Conservation (phyloP, 2,329 filamentous ascomycete species). For the Leptographium radiaticola region DNA sequence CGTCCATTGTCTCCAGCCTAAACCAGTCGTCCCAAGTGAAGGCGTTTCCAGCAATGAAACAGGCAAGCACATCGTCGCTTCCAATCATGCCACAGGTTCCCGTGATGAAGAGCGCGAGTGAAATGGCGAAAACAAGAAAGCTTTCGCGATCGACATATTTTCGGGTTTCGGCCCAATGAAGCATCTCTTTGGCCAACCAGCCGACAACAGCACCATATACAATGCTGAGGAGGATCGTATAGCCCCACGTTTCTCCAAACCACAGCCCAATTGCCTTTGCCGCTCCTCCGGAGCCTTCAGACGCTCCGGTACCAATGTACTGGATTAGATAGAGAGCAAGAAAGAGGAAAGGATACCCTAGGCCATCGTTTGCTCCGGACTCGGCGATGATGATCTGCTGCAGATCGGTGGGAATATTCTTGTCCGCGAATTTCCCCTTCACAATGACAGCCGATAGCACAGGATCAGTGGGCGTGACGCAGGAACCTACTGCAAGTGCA, state of each 20-base stretch:
- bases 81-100: slow-evolving; percentile 81
- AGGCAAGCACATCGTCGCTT: slow-evolving; percentile 80
- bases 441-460: slow-evolving; percentile 81
- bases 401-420: slow-evolving; percentile 70
- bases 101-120: slow-evolving; percentile 72
- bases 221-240: slow-evolving; percentile 67
- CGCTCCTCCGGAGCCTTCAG: slow-evolving; percentile 31
- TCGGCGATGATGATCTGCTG: slow-evolving; percentile 74
- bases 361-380: slow-evolving; percentile 78
- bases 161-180: slow-evolving; percentile 72
- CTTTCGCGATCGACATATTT: slow-evolving; percentile 78
- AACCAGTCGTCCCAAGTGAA: slow-evolving; percentile 97
- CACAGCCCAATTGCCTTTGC: slow-evolving; percentile 61
- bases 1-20: slow-evolving; percentile 73
- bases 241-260: slow-evolving; percentile 78
- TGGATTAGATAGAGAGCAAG: slow-evolving; percentile 74
- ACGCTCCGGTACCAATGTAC: slow-evolving; percentile 38
- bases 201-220: slow-evolving; percentile 66
- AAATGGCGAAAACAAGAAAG: slow-evolving; percentile 76
- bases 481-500: slow-evolving; percentile 67
- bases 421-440: slow-evolving; percentile 66
- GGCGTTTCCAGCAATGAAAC: slow-evolving; percentile 81
- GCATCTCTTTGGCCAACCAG: slow-evolving; percentile 66
- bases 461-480: slow-evolving; percentile 86
- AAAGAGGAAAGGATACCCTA: slow-evolving; percentile 82